A percentile compares a stretch with the other conserved stretches of the same genome.
phyloP scores from a whole-genome alignment of 2,329 filamentous ascomycete species.

The Pestalotiopsis sp. region DNA sequence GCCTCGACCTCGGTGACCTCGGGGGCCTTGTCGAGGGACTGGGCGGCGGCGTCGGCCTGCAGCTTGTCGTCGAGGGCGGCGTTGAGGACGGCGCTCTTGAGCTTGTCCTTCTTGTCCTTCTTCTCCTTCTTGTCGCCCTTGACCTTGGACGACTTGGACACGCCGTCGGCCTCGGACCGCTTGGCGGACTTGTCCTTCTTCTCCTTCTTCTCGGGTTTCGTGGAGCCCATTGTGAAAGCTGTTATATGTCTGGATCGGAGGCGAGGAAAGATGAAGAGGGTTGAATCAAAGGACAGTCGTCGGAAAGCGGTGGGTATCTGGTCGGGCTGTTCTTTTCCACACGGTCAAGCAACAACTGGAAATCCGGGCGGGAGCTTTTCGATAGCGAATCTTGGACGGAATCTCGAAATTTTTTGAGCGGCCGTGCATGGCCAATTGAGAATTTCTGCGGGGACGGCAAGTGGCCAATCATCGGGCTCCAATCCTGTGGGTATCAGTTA shows the following conservation, averaged over 20 bases:
- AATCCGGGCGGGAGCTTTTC: background rate
- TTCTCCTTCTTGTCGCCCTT: slow-evolving; percentile 62
- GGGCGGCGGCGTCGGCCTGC: slow-evolving; percentile 52
- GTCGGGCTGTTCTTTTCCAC: background rate
- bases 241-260: background rate
- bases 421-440: slow-evolving; percentile 8
- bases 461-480: background rate
- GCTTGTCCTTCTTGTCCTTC: slow-evolving; percentile 74
- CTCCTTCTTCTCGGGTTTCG: slow-evolving; percentile 40
- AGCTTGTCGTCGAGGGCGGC: slow-evolving; percentile 67
- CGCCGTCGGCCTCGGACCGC: slow-evolving; percentile 55
- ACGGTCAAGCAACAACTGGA: background rate
- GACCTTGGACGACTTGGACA: slow-evolving; percentile 57
- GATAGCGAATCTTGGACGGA: slow-evolving; percentile 4
- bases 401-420: slow-evolving; percentile 11
- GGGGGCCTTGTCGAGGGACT: slow-evolving; percentile 41
- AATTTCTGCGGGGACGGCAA: slow-evolving; percentile 8
- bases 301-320: background rate
- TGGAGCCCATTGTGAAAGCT: slow-evolving; percentile 28
- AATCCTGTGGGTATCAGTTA: background rate
- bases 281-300: background rate
- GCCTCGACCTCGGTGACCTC: slow-evolving; percentile 45
- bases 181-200: slow-evolving; percentile 60
- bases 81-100: slow-evolving; percentile 53
- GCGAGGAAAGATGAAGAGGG: background rate